Conservation (phyloP, 805 yeast species). For the Monosporozyma aquatica region DNA sequence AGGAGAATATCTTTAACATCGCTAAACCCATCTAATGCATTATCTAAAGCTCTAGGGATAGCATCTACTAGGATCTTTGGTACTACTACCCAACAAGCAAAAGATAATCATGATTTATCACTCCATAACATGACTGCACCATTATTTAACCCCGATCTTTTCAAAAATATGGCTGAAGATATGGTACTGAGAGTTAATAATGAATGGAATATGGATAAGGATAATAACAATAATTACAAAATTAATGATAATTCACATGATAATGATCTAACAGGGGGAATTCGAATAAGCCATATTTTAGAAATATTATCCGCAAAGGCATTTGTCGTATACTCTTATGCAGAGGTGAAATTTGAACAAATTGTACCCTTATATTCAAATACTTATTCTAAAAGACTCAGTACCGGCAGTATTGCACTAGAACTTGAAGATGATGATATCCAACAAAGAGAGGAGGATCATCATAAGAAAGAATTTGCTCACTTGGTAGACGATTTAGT, state of each 20-base stretch:
- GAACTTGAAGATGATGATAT: slow-evolving; percentile 17
- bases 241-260: not conserved
- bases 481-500: not conserved
- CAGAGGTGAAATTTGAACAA: slow-evolving; percentile 84
- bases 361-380: slow-evolving; percentile 45
- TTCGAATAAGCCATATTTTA: slow-evolving; percentile 36
- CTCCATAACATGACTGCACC: slow-evolving; percentile 16
- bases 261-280: too few species aligned
- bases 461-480: not conserved
- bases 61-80: slow-evolving; percentile 88
- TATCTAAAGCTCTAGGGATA: slow-evolving; percentile 76
- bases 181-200: slow-evolving; percentile 23
- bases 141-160: slow-evolving; percentile 22
- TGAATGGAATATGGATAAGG: slow-evolving; percentile 13
- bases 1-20: slow-evolving; percentile 58
- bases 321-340: slow-evolving; percentile 79
- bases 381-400: slow-evolving; percentile 11
- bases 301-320: slow-evolving; percentile 83
- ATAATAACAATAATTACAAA: slow-evolving; percentile 2
- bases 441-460: not conserved
- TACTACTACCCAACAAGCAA: slow-evolving; percentile 10
- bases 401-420: slow-evolving; percentile 29
- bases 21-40: slow-evolving; percentile 74
- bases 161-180: slow-evolving; percentile 28
- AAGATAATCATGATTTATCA: slow-evolving; percentile 8